Evolutionary conservation across 2,329 filamentous ascomycete species (phyloP).

Genomic region (Hypoxylon sp.): DNA sequence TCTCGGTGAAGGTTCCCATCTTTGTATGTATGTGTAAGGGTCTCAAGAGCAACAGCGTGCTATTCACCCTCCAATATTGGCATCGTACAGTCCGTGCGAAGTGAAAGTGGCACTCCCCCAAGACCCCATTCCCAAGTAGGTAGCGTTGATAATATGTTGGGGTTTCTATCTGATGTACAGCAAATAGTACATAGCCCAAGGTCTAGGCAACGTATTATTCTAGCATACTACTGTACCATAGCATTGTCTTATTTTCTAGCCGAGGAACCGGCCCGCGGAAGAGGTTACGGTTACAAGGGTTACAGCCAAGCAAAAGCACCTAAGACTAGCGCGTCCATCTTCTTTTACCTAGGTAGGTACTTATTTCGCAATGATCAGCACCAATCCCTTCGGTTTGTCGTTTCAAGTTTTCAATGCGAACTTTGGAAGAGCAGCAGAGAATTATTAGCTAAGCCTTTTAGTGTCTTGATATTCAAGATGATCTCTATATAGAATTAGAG

Average conservation of each 20-base stretch:
- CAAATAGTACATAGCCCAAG: not conserved
- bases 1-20: slow-evolving; percentile 14
- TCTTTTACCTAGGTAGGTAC: not conserved
- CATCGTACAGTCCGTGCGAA: slow-evolving; percentile 7
- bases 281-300: slow-evolving; percentile 21
- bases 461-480: slow-evolving; percentile 6
- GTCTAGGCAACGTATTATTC: not conserved
- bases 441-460: slow-evolving; percentile 13
- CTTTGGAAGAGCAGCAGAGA: slow-evolving; percentile 2
- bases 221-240: not conserved
- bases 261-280: slow-evolving; percentile 6
- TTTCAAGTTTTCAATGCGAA: slow-evolving; percentile 27
- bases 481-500: slow-evolving; percentile 7
- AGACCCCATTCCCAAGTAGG: slow-evolving; percentile 1
- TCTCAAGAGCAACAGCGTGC: slow-evolving; percentile 1
- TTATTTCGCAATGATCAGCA: slow-evolving; percentile 20
- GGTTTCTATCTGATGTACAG: not conserved
- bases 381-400: slow-evolving; percentile 6
- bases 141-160: slow-evolving; percentile 4
- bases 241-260: not conserved
- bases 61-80: slow-evolving; percentile 14
- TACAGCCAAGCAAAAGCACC: slow-evolving; percentile 4
- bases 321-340: slow-evolving; percentile 3
- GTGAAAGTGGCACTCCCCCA: slow-evolving; percentile 2
- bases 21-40: slow-evolving; percentile 15